Evolutionary conservation across 2,329 filamentous ascomycete species (phyloP).

Genomic region (Monosporascus sp.): DNA sequence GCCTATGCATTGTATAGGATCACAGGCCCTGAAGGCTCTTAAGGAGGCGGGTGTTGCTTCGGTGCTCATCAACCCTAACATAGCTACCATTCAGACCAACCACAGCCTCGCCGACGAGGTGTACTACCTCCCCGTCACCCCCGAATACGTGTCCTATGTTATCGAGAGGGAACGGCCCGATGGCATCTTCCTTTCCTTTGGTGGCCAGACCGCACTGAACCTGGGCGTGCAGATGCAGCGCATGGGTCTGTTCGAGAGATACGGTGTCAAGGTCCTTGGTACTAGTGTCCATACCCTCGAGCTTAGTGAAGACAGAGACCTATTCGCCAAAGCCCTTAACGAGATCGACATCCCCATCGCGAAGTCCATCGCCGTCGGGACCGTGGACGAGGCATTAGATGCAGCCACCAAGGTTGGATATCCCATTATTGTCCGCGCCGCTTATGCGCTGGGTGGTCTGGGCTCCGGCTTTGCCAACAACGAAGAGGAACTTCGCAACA

Average conservation of each 20-base stretch:
- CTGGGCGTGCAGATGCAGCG: slow-evolving; percentile 96
- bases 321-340: slow-evolving; percentile 91
- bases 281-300: slow-evolving; percentile 93
- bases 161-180: slow-evolving; percentile 95
- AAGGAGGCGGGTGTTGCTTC: slow-evolving; percentile 92
- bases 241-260: slow-evolving; percentile 90
- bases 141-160: slow-evolving; percentile 95
- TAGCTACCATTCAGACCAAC: slow-evolving; percentile 96
- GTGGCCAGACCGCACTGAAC: slow-evolving; percentile 95
- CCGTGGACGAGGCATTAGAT: slow-evolving; percentile 84
- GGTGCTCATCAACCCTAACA: slow-evolving; percentile 95
- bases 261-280: slow-evolving; percentile 90
- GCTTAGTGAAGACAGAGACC: slow-evolving; percentile 90
- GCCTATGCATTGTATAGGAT: slow-evolving; percentile 50
- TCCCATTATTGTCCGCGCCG: slow-evolving; percentile 95
- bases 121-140: slow-evolving; percentile 96
- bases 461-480: slow-evolving; percentile 96
- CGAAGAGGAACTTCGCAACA: slow-evolving; percentile 85
- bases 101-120: slow-evolving; percentile 95
- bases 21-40: slow-evolving; percentile 92
- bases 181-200: slow-evolving; percentile 95
- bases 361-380: slow-evolving; percentile 87
- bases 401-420: slow-evolving; percentile 87
- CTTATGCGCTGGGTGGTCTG: slow-evolving; percentile 91
- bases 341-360: slow-evolving; percentile 98